Percentiles rank a stretch among this genome's conserved stretches.
Evolutionary conservation across 352 stramenopile species (phyloP).

Genomic region (Phytophthora uliginosa): DNA sequence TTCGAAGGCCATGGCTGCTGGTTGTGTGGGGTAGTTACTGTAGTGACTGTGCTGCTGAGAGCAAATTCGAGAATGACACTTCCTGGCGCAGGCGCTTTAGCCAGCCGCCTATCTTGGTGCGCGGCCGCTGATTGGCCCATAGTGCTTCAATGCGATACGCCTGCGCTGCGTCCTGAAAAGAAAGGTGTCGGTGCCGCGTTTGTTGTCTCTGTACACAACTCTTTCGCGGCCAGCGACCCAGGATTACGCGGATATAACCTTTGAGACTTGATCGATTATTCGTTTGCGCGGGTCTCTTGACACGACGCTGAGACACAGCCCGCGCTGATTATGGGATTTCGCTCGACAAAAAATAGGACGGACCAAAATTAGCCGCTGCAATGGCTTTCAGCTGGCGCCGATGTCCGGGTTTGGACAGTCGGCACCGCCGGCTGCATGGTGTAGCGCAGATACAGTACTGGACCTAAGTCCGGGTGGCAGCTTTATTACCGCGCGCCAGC

Average conservation of each 20-base stretch:
- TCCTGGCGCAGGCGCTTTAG: slow-evolving; percentile 6
- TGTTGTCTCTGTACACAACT: background rate
- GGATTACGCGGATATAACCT: slow-evolving; percentile 23
- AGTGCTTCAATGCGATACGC: background rate
- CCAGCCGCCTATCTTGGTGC: background rate
- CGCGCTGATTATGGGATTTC: slow-evolving; percentile 4
- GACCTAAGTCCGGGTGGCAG: too few species aligned
- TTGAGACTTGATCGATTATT: background rate
- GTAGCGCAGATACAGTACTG: background rate
- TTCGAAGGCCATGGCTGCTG: slow-evolving; percentile 52
- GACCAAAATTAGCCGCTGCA: background rate
- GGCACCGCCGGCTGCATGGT: background rate
- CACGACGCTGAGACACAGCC: slow-evolving; percentile 26
- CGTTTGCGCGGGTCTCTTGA: background rate
- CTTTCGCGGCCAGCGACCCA: slow-evolving; percentile 4
- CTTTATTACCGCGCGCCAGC: background rate
- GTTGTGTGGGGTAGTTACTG: slow-evolving; percentile 1
- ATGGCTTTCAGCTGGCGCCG: background rate
- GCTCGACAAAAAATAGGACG: background rate
- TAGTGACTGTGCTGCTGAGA: slow-evolving; percentile 13
- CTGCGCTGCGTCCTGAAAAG: background rate
- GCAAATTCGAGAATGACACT: slow-evolving; percentile 54
- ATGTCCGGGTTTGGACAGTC: background rate
- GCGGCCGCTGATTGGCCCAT: background rate
- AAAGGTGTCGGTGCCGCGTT: background rate